Evolutionary conservation across 2,329 filamentous ascomycete genomes (phyloP), one percentile per base, ranked within the genome.

Genomic region (Pseudogymnoascus sp.): DNA sequence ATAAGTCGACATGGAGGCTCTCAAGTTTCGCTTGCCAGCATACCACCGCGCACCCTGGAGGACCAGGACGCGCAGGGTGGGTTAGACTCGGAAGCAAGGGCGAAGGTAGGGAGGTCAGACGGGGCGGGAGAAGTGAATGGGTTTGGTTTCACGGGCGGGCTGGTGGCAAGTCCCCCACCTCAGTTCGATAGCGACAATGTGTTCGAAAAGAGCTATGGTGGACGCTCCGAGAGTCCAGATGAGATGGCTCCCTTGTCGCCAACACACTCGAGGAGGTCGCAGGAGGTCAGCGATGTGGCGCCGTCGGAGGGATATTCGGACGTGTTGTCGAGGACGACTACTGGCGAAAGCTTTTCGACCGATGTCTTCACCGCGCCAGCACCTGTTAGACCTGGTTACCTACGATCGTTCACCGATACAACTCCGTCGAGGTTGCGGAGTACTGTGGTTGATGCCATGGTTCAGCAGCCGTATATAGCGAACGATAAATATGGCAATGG

Each of bases 61-160:
- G 93, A 97, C 75, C 79, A 90, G 61, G 93, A 97, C 69, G 84
- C 92, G 59, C 91, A 97, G 75, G 88, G 87, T 71, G 92, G 96
- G 89, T 84, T 97, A 76, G 93, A 97, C 71, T 79, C 97, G 64
- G 79, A 97, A 66, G 87, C 90, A 50, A 87, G 87, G 71, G 90
- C 93, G 57, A 90, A 93, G 68, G 77, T 97, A 23, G 85, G 93
- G 63, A 88, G 86, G 17, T 82, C 86, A 38, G 86, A 87, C 62
- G 87, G 86, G 66, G 74, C 87, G 33, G 82, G 76, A 65, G 69
- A 79, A 60, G 76, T 76, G 44, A 75, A 79, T 68, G 79, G 78
- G 13, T 68, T 81, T 65, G 77, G 78, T 19, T 65, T 76, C 53
- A 72, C 73, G 68, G 75, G 74, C 69, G 90, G 88, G 3, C 90